phyloP scores from a whole-genome alignment of 495 filamentous ascomycete species.

The Aspergillus heteromorphus region DNA sequence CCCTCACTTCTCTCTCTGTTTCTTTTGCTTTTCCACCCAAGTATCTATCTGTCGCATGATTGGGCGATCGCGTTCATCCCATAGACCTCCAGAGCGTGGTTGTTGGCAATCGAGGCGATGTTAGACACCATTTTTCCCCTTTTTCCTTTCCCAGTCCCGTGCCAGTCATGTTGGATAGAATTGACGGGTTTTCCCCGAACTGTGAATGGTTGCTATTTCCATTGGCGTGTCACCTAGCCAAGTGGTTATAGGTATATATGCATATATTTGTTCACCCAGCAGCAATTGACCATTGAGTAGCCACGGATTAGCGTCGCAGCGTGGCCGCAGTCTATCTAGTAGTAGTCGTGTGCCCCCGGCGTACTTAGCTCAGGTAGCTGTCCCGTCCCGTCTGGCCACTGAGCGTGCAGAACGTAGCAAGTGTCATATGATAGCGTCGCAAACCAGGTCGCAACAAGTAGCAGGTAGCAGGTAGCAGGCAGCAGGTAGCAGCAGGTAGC shows the following conservation, averaged over 20 bases:
- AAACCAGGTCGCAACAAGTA: too few species aligned
- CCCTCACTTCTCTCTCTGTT: too few species aligned
- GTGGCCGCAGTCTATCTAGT: constrained; percentile 8
- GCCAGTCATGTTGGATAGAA: constrained; percentile 10
- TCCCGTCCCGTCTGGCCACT: constrained; percentile 7
- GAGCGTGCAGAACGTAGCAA: constrained; percentile 19
- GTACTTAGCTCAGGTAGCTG: constrained; percentile 2
- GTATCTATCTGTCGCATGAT: constrained; percentile 4
- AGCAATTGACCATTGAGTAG: constrained; percentile 7
- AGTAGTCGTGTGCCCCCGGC: background rate
- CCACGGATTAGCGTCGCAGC: constrained; percentile 1
- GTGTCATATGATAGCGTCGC: constrained; percentile 13
- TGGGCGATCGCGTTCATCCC: background rate
- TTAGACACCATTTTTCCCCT: constrained; percentile 4
- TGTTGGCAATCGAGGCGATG: constrained; percentile 8
- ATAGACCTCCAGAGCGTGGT: background rate
- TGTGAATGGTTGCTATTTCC: constrained; percentile 5
- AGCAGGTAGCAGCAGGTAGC: background rate
- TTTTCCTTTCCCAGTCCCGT: constrained; percentile 1
- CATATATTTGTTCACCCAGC: constrained; percentile 18
- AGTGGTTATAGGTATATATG: constrained; percentile 15
- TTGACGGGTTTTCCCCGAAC: constrained; percentile 2
- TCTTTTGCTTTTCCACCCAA: too few species aligned
- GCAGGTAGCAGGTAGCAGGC: too few species aligned
- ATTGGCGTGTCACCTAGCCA: constrained; percentile 21